These are phyloP conservation scores for Rickenella mellea DNA, from an alignment of 768 basidiomycete genomes.

Conservation along the genomic window DNA sequence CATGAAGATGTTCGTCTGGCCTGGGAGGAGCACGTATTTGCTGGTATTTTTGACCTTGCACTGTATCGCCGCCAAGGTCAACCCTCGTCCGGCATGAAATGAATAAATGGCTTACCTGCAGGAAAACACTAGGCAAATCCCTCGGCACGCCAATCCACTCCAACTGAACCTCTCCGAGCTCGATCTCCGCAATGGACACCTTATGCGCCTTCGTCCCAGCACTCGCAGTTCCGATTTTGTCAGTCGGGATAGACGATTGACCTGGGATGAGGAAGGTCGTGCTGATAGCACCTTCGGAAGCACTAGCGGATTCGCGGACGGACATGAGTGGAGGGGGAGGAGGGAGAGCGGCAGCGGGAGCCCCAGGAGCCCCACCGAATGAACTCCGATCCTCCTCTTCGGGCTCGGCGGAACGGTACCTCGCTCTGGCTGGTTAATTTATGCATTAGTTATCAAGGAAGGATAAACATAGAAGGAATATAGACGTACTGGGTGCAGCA, in stretches of 20 bases:
- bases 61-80: constrained; percentile 15
- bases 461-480: not conserved
- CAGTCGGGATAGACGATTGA: constrained; percentile 44
- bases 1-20: constrained; percentile 43
- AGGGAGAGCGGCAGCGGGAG: constrained; percentile 8
- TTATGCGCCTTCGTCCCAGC: too few species aligned
- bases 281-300: constrained; percentile 4
- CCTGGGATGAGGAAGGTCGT: constrained; percentile 22
- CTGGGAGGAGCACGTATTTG: constrained; percentile 46
- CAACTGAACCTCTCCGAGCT: constrained; percentile 33
- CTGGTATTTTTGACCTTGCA: constrained; percentile 47
- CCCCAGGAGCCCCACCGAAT: constrained; percentile 5
- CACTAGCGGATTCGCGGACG: not conserved
- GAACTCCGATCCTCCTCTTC: not conserved
- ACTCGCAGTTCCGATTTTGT: too few species aligned
- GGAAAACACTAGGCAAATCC: constrained; percentile 36
- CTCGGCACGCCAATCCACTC: constrained; percentile 42
- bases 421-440: not conserved
- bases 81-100: not conserved
- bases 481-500: not conserved
- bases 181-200: constrained; percentile 42
- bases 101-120: constrained; percentile 27
- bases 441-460: not conserved
- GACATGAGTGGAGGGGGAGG: not conserved
- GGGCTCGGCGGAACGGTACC: not conserved